Evolutionary conservation across 371 early-diverging fungal genomes (phyloP).

Genomic region (Smittium culicis): DNA sequence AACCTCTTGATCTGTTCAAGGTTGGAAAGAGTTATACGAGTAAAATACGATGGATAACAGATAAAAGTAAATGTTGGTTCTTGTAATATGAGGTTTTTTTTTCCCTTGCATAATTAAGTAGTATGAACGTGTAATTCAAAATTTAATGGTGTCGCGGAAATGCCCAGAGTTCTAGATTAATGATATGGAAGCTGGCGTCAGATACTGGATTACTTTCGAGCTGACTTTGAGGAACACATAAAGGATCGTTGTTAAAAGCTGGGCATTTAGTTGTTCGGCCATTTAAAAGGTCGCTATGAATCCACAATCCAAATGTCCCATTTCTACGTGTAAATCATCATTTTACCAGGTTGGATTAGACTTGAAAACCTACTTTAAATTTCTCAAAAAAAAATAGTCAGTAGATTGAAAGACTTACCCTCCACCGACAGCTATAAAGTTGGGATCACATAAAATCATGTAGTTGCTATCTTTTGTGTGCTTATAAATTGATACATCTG

Average conservation of each 20-base stretch:
- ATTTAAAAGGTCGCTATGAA: slow-evolving; percentile 67
- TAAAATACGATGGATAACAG: too few species aligned
- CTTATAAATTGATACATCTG: slow-evolving; percentile 44
- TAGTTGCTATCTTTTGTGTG: slow-evolving; percentile 86
- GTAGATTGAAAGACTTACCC: too few species aligned
- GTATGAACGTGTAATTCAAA: too few species aligned
- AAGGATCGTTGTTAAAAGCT: slow-evolving; percentile 74
- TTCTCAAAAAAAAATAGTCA: too few species aligned
- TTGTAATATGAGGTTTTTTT: too few species aligned
- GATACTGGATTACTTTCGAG: slow-evolving; percentile 19
- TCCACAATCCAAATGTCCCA: slow-evolving; percentile 68
- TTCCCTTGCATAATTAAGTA: too few species aligned
- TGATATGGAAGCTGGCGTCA: slow-evolving; percentile 28
- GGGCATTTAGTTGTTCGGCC: slow-evolving; percentile 69
- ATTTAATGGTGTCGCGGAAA: slow-evolving; percentile 7
- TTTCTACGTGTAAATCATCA: slow-evolving; percentile 24
- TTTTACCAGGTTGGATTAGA: too few species aligned
- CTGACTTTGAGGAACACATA: slow-evolving; percentile 27
- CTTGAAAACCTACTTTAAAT: too few species aligned
- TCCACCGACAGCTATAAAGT: slow-evolving; percentile 81
- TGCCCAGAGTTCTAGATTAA: slow-evolving; percentile 29
- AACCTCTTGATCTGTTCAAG: too few species aligned
- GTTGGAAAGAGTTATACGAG: too few species aligned
- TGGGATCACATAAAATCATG: slow-evolving; percentile 63
- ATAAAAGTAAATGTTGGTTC: too few species aligned